Percentiles rank a stretch among this genome's conserved stretches.
Conservation (phyloP, 805 yeast species). For the Pichia deserticola region DNA sequence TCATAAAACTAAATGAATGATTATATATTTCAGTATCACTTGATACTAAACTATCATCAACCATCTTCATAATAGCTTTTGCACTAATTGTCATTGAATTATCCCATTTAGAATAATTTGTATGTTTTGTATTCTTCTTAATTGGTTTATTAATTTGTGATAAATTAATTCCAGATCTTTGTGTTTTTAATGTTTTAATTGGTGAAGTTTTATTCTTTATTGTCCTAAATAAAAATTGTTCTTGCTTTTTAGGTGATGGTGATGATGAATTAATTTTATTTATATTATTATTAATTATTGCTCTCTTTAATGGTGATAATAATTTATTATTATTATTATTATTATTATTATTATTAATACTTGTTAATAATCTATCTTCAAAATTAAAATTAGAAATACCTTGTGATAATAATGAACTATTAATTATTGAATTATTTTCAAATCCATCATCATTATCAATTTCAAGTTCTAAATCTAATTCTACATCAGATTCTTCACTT, state of each 20-base stretch:
- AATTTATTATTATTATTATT: neutral
- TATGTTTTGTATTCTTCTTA: slow-evolving; percentile 5
- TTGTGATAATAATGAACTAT: slow-evolving; percentile 1
- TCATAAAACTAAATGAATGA: slow-evolving; percentile 14
- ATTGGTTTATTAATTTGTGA: neutral
- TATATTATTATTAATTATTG: neutral
- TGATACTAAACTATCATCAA: slow-evolving; percentile 32
- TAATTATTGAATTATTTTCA: neutral
- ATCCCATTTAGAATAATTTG: slow-evolving; percentile 25
- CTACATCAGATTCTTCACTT: neutral
- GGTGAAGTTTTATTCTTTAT: slow-evolving; percentile 3
- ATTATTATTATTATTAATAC: neutral
- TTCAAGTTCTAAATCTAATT: neutral
- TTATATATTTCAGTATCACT: slow-evolving; percentile 28
- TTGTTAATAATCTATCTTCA: neutral
- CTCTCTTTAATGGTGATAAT: slow-evolving; percentile 4
- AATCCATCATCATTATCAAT: neutral
- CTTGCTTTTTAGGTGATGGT: slow-evolving; percentile 3
- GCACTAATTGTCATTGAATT: slow-evolving; percentile 32
- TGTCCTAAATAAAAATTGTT: neutral
- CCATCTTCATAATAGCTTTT: slow-evolving; percentile 31
- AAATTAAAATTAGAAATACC: neutral
- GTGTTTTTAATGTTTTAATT: neutral
- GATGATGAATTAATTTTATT: neutral
- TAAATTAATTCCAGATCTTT: slow-evolving; percentile 7